Base-by-base conservation (phyloP, 352 stramenopile species). In the Globisporangium paroecandrum region DNA sequence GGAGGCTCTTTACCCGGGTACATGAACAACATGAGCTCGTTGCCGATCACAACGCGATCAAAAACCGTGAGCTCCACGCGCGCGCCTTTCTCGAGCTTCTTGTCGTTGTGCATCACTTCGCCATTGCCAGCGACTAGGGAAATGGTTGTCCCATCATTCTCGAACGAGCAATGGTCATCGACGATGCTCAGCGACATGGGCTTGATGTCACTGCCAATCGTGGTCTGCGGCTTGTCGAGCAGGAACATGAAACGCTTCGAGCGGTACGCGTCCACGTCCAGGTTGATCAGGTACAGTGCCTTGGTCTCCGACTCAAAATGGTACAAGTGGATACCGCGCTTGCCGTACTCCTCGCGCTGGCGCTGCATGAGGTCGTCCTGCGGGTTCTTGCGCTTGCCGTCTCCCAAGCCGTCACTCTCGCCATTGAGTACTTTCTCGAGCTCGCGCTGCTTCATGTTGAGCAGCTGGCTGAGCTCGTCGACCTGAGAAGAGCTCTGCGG, bases 261-360 rank as follows among this genome's bases (percentile, higher is more conserved):
- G 13, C 94, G 85, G 70, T 98, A 98, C 22, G 89, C 90, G 64
- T 98, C 94, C 47, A 98, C 93, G 67, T 98, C 94, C 36, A 98
- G 66, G 70, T 98, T 98, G 68, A 98, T 92, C 10, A 98, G 82
- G 71, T 98, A 97, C 22, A 92, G 92, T 27, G 78, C 69, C 58
- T 59, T 87, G 0, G 85, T 98, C 18, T 93, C 89, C 22, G 78
- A 71, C 66, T 97, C 93, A 72, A 97, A 98, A 61, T 97, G 86
- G 41, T 80, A 91, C 55, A 98, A 69, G 25, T 86, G 76, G 60
- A 98, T 95, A 27, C 94, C 94, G 36, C 94, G 87, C 68, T 91
- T 89, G 51, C 85, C 89, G 77, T 98, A 98, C 70, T 98, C 91
- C 43, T 97, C 85, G 12, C 81, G 77, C 73, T 95, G 83, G 13